Evolutionary conservation across 805 yeast species (phyloP), one percentile per base, ranked within the genome.

Genomic region (Yarrowia sp.): DNA sequence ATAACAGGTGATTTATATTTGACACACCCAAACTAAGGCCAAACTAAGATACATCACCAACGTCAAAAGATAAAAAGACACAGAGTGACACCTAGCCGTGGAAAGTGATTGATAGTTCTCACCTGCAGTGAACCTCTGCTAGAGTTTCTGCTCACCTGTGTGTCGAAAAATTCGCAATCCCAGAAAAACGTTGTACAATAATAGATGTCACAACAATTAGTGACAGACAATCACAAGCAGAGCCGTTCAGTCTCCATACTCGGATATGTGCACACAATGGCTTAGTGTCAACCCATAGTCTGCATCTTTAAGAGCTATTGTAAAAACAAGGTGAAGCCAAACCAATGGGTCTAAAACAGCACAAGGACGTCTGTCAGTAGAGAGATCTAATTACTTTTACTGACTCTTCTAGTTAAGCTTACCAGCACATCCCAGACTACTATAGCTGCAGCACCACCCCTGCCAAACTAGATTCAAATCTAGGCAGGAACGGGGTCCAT

Each of bases 261-360:
- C 52, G 38, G 54, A 38, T 48, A 48, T 19, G 28, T 26, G 21
- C 54, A 30, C 14, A 48, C 54, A 48, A 48, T 48, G 21, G 54
- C 54, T 30, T 32, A 48, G 54, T 32, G 30, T 21, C 28, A 14
- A 17, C 11, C 24, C 11, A 22, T 48, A 48, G 54, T 12, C 12
- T 48, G 54, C 54, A 32, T 16, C 24, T 19, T 16, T 19, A 38
- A 32, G 54, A n/a, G 54, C 54, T 48, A 48, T 48, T 48, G 38
- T 48, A 5, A 10, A n/a, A 16, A 41, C 46, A 41, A 22, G 24
- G 28, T 9, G 28, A 7, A 14, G 46, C 11, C 28, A 21, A 19
- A 11, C 22, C 16, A 24, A 6, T 14, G 52, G n/a, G 14, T 17
- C 52, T 46, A 46, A 46, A 17, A 3, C 3, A 6, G 19, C 16